Conservation (phyloP, 495 filamentous ascomycete species). For the Apodospora peruviana region DNA sequence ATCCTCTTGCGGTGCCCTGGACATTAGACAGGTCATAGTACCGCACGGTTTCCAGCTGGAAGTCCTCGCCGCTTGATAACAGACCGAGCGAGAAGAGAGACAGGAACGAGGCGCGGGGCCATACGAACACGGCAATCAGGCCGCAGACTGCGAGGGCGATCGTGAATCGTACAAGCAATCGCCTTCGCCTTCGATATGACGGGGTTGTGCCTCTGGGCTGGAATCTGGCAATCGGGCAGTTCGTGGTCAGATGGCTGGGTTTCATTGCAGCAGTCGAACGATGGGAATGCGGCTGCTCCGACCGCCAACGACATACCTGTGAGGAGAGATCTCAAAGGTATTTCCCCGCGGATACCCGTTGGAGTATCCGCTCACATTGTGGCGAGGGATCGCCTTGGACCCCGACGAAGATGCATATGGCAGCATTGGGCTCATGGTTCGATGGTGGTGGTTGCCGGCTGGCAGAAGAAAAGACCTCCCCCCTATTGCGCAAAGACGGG, state of each 20-base stretch:
- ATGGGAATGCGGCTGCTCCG: too few relatives aligned
- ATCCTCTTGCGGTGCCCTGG: slow-evolving; percentile 82
- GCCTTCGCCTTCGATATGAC: slow-evolving; percentile 65
- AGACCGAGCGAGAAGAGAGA: slow-evolving; percentile 70
- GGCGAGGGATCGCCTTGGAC: slow-evolving; percentile 53
- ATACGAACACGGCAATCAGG: slow-evolving; percentile 57
- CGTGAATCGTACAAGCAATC: slow-evolving; percentile 64
- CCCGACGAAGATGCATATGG: slow-evolving; percentile 35
- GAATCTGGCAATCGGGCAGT: slow-evolving; percentile 53
- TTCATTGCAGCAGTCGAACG: neutral
- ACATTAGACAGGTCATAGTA: slow-evolving; percentile 94
- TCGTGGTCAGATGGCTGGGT: neutral
- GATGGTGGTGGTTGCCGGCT: slow-evolving; percentile 8
- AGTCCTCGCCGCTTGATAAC: slow-evolving; percentile 60
- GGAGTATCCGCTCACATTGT: slow-evolving; percentile 60
- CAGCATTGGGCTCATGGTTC: slow-evolving; percentile 30
- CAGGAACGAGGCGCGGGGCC: slow-evolving; percentile 62
- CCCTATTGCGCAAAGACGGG: slow-evolving; percentile 8
- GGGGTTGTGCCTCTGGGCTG: slow-evolving; percentile 73
- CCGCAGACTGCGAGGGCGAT: slow-evolving; percentile 42
- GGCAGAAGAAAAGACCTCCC: slow-evolving; percentile 8
- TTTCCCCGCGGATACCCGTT: slow-evolving; percentile 71
- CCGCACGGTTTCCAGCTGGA: slow-evolving; percentile 84
- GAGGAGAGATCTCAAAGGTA: slow-evolving; percentile 83
- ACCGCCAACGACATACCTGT: slow-evolving; percentile 54